Evolutionary conservation across 73 alveolate genomes (phyloP).

Genomic region (Stentor roeselii): DNA sequence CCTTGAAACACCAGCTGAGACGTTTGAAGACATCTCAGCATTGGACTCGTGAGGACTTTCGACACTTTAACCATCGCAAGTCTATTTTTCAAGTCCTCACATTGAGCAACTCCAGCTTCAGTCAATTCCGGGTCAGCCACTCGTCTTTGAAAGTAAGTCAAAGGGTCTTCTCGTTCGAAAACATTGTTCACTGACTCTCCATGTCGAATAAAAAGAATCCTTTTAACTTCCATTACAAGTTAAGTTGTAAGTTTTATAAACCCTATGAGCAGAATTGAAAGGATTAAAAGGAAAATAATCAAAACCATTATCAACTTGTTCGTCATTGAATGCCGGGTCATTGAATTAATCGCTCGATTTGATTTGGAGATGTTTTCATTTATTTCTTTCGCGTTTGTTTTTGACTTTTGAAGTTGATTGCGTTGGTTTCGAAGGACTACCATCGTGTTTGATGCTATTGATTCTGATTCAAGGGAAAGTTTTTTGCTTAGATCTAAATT

Average conservation of each 20-base stretch:
- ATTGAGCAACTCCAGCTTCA: not conserved
- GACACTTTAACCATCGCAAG: not conserved
- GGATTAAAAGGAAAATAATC: not conserved
- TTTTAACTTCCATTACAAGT: no score
- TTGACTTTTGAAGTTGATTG: not conserved
- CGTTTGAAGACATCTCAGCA: not conserved
- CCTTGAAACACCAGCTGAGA: not conserved
- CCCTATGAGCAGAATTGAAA: not conserved
- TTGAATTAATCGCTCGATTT: not conserved
- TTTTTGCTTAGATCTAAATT: not conserved
- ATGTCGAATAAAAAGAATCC: no score
- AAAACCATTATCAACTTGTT: constrained; percentile 14
- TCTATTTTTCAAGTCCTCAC: no score
- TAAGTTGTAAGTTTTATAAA: not conserved
- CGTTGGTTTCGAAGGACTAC: not conserved
- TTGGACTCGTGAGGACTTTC: not conserved
- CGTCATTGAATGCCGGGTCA: not conserved
- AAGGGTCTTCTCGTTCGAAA: not conserved
- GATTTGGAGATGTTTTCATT: not conserved
- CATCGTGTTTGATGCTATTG: constrained; percentile 11
- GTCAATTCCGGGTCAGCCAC: not conserved
- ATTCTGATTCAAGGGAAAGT: constrained; percentile 2
- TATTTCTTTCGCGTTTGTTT: not conserved
- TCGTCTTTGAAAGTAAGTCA: not conserved
- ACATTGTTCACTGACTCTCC: not conserved